These are phyloP conservation scores for Xylariaceae sp. DNA, from an alignment of 2,329 filamentous ascomycete genomes.

Conservation along the genomic window DNA sequence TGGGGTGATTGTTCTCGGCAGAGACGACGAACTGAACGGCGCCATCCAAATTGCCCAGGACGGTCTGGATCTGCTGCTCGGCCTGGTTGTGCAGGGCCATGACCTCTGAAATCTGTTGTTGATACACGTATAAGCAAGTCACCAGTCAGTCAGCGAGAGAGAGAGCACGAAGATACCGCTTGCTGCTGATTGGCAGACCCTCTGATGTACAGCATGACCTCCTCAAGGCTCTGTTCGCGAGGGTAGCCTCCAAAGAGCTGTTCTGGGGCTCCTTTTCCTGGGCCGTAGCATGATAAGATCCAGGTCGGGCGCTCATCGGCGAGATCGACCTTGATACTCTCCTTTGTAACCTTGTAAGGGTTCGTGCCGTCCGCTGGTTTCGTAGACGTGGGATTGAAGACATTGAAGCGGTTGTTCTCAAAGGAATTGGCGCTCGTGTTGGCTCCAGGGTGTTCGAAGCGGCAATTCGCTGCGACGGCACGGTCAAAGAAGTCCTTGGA, in stretches of 20 bases:
- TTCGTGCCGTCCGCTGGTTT: constrained; percentile 20
- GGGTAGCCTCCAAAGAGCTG: constrained; percentile 78
- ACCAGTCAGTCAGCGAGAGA: not conserved
- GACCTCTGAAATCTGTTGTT: constrained; percentile 54
- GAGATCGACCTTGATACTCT: constrained; percentile 63
- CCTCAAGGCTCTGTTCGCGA: constrained; percentile 84
- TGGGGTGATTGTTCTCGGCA: constrained; percentile 67
- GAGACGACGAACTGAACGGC: constrained; percentile 67
- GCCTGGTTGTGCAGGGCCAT: constrained; percentile 59
- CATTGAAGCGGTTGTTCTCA: constrained; percentile 22
- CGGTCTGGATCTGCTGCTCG: constrained; percentile 67
- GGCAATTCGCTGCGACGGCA: constrained; percentile 44
- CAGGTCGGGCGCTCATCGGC: constrained; percentile 70
- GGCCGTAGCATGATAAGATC: constrained; percentile 83
- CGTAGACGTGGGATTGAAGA: constrained; percentile 21
- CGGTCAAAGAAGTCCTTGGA: constrained; percentile 11
- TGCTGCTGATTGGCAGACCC: constrained; percentile 33
- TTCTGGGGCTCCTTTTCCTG: constrained; percentile 68
- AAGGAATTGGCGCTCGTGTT: constrained; percentile 36
- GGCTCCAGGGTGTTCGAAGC: constrained; percentile 51
- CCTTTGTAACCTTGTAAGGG: constrained; percentile 52
- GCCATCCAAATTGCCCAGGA: constrained; percentile 63
- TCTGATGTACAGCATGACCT: constrained; percentile 74
- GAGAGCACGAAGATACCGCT: constrained; percentile 37
- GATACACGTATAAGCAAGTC: constrained; percentile 1